Evolutionary conservation across 2,329 filamentous ascomycete species (phyloP).

Genomic region (Penicillium sp.): DNA sequence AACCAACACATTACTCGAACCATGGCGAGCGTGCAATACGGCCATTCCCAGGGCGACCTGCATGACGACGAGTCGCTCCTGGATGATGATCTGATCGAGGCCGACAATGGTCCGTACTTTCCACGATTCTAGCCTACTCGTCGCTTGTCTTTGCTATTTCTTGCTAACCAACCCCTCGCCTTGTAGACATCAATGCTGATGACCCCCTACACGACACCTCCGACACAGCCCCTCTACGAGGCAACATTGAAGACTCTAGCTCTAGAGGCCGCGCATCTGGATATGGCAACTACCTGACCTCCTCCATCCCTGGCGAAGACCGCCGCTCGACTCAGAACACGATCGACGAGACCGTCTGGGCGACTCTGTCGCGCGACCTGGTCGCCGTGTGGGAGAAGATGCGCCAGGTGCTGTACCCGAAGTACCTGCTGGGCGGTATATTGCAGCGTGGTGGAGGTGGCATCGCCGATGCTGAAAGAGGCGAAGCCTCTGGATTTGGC

Average conservation of each 20-base stretch:
- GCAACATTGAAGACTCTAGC: slow-evolving; percentile 65
- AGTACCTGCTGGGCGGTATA: slow-evolving; percentile 75
- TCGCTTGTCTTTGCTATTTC: not conserved
- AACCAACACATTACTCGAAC: slow-evolving; percentile 9
- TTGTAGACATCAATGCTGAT: slow-evolving; percentile 78
- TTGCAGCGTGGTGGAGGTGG: slow-evolving; percentile 55
- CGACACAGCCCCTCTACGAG: slow-evolving; percentile 73
- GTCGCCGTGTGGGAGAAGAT: slow-evolving; percentile 96
- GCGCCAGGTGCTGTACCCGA: slow-evolving; percentile 92
- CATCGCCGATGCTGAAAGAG: slow-evolving; percentile 53
- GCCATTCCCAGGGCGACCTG: slow-evolving; percentile 55
- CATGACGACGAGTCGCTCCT: slow-evolving; percentile 58
- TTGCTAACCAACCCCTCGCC: slow-evolving; percentile 2
- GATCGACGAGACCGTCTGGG: slow-evolving; percentile 96
- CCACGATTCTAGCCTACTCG: slow-evolving; percentile 1
- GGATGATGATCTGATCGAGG: slow-evolving; percentile 71
- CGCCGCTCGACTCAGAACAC: slow-evolving; percentile 84
- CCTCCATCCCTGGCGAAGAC: slow-evolving; percentile 87
- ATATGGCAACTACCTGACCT: slow-evolving; percentile 82
- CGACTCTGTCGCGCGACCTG: slow-evolving; percentile 87
- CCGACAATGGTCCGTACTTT: slow-evolving; percentile 62
- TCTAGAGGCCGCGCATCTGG: slow-evolving; percentile 48
- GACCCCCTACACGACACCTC: slow-evolving; percentile 68
- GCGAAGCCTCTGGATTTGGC: slow-evolving; percentile 47
- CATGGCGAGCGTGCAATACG: slow-evolving; percentile 40